These are phyloP conservation scores for Phoma herbarum DNA, from an alignment of 2,329 filamentous ascomycete genomes.

Conservation along the genomic window DNA sequence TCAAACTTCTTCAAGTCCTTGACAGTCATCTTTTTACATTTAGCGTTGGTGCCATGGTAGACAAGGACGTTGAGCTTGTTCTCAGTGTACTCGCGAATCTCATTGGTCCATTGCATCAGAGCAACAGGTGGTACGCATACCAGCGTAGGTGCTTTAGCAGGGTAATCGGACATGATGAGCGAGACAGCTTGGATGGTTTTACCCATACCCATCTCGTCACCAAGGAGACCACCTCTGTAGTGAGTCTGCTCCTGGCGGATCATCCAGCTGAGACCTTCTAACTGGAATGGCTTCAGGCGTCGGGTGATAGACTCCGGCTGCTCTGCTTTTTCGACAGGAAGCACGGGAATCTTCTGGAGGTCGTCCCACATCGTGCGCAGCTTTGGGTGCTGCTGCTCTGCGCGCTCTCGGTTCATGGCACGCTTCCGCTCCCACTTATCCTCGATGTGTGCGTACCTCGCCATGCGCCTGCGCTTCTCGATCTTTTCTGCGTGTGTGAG, in stretches of 20 bases:
- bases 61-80: slow-evolving; percentile 90
- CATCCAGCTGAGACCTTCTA: slow-evolving; percentile 96
- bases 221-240: slow-evolving; percentile 89
- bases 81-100: slow-evolving; percentile 74
- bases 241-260: slow-evolving; percentile 82
- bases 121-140: slow-evolving; percentile 93
- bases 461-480: slow-evolving; percentile 30
- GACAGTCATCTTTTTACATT: slow-evolving; percentile 77
- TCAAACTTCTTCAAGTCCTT: slow-evolving; percentile 83
- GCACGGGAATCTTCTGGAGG: slow-evolving; percentile 71
- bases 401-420: slow-evolving; percentile 67
- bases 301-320: slow-evolving; percentile 83
- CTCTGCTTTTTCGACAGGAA: slow-evolving; percentile 69
- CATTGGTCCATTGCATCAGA: slow-evolving; percentile 86
- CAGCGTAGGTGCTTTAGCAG: slow-evolving; percentile 80
- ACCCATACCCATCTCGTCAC: slow-evolving; percentile 98
- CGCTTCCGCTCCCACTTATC: slow-evolving; percentile 55
- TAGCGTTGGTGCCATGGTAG: slow-evolving; percentile 85
- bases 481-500: slow-evolving; percentile 34
- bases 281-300: slow-evolving; percentile 89
- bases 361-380: slow-evolving; percentile 86
- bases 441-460: slow-evolving; percentile 46
- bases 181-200: slow-evolving; percentile 99
- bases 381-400: slow-evolving; percentile 79
- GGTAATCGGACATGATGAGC: slow-evolving; percentile 97